Percentiles rank a stretch among this genome's conserved stretches.
These are phyloP conservation scores for Vaccinium darrowii DNA, from an alignment of 148 eudicot genomes.

Conservation along the genomic window DNA sequence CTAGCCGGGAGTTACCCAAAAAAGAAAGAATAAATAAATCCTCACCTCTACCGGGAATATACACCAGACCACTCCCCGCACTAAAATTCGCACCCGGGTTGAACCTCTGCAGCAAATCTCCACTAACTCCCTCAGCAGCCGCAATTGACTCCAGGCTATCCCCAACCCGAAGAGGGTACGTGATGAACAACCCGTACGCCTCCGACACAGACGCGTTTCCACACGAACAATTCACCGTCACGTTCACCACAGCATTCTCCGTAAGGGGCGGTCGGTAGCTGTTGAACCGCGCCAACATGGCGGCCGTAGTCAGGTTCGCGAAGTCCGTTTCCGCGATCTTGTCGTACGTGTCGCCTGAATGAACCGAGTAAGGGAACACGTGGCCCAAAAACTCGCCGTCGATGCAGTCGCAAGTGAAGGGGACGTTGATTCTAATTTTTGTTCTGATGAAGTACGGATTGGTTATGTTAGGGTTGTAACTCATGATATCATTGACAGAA, in stretches of 20 bases:
- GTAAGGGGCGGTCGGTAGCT: too few species aligned
- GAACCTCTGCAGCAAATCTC: conserved; percentile 48
- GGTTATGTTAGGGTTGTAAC: conserved; percentile 41
- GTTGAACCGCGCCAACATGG: too few species aligned
- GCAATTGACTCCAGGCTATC: too few species aligned
- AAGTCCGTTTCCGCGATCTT: too few species aligned
- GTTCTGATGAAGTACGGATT: conserved; percentile 29
- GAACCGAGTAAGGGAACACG: conserved; percentile 10
- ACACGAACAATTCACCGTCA: too few species aligned
- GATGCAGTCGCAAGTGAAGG: conserved; percentile 51
- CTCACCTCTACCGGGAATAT: conserved; percentile 64
- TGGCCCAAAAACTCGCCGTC: conserved; percentile 47
- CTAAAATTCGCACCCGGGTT: conserved; percentile 52
- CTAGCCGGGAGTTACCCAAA: too few species aligned
- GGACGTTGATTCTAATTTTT: conserved; percentile 39
- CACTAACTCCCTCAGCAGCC: conserved; percentile 24
- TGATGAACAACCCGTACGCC: too few species aligned
- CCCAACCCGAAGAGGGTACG: too few species aligned
- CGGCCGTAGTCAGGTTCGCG: too few species aligned
- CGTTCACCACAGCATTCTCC: too few species aligned
- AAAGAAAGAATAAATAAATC: background rate
- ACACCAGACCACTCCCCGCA: conserved; percentile 58
- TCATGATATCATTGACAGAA: conserved; percentile 21
- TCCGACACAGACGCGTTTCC: too few species aligned
- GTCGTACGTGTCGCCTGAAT: too few species aligned